These are phyloP conservation scores for Aspergillus vadensis DNA, from an alignment of 2,329 filamentous ascomycete species.

Conservation along the genomic window DNA sequence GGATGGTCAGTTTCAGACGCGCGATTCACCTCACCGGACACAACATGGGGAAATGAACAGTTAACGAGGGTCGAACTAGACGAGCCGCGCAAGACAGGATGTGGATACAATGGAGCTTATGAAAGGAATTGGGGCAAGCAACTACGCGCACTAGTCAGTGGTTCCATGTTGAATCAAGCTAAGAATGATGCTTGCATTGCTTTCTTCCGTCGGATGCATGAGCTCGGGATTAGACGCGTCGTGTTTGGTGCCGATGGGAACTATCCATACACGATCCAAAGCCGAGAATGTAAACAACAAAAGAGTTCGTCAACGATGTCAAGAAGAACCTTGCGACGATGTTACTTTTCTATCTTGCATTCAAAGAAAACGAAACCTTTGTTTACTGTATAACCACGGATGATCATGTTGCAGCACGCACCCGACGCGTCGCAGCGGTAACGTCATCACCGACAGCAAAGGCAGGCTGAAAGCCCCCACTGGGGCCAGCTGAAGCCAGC, in stretches of 20 bases:
- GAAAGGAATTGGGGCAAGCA: neutral
- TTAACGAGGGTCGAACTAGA: neutral
- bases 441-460: conserved; percentile 1
- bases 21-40: neutral
- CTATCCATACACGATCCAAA: no score
- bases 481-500: neutral
- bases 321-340: no score
- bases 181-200: neutral
- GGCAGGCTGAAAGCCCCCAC: neutral
- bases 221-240: neutral
- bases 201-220: neutral
- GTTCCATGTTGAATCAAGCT: neutral
- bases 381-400: neutral
- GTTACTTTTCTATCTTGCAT: no score
- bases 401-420: neutral
- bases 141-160: neutral
- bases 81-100: neutral
- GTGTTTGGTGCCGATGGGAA: neutral
- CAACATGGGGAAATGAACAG: neutral
- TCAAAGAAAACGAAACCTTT: no score
- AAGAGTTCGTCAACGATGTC: no score
- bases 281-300: no score
- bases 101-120: neutral
- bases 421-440: neutral
- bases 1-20: no score